Base-by-base conservation (phyloP, 1,139 yeast genomes). In the Schwanniomyces etchellsii region DNA sequence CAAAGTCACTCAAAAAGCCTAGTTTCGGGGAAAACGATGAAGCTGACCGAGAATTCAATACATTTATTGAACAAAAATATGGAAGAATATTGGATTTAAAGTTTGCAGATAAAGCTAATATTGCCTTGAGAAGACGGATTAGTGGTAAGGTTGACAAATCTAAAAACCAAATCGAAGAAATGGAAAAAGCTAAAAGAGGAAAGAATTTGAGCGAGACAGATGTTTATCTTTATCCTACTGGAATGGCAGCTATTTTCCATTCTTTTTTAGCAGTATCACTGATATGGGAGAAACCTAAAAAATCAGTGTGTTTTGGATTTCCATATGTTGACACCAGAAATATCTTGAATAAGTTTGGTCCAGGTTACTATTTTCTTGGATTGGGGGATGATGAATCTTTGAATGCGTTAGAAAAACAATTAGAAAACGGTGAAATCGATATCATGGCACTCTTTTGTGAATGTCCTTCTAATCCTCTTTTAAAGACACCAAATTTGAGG, bases 251-350 rank as follows among this genome's bases (percentile, higher is more conserved):
- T 1, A 83, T 91, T 27, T 91, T 82, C 60, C 73, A 75, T 35
- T 85, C 96, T 1, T 96, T 89, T 49, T 73, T 81, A 39, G 70
- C 83, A 2, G 51, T 80, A 15, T 57, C 86, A 39, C 36, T 36
- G 7, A 29, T 32, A 5, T 10, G 29, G 7, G 29, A 30, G 11
- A 45, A 53, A 1, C 64, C 65, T 24, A 66, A 71, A 42, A 84
- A 85, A 52, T 78, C 94, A 0, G 94, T 88, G 1, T 83, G 95
- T 57, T 88, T 83, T 57, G 97, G 98, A 0, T 88, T 89, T 56
- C 96, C 97, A 4, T 91, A 89, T 52, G 93, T 85, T 17, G 98
- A 91, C 51, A 89, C 97, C 0, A 64, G 86, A 35, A 86, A 85
- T 45, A 81, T 91, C 37, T 66, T 91, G 45, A 70, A 73, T 47